These are phyloP conservation scores for Nannizziopsis arthrosporioides DNA, from an alignment of 2,329 filamentous ascomycete genomes.

Conservation along the genomic window DNA sequence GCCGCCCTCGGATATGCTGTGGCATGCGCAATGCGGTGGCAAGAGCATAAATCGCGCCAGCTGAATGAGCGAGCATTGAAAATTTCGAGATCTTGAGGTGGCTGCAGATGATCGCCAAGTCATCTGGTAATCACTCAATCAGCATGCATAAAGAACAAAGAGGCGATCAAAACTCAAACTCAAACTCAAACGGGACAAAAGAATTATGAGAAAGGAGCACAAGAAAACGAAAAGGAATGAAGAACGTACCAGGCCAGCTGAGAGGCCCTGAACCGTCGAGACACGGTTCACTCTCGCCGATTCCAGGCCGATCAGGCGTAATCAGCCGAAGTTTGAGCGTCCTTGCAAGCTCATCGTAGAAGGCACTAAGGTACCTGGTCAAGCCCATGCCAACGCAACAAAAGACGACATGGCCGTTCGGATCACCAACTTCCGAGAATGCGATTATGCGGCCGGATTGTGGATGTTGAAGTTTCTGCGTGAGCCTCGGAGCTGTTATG, in stretches of 20 bases:
- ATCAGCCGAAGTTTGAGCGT: slow-evolving; percentile 83
- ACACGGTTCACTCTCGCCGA: slow-evolving; percentile 82
- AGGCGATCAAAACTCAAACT: slow-evolving; percentile 29
- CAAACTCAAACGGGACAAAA: not conserved
- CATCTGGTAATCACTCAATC: slow-evolving; percentile 39
- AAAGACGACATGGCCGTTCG: slow-evolving; percentile 81
- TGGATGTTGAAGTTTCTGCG: slow-evolving; percentile 76
- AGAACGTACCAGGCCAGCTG: slow-evolving; percentile 72
- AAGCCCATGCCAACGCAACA: slow-evolving; percentile 97
- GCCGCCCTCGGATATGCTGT: slow-evolving; percentile 84
- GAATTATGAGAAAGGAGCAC: not conserved
- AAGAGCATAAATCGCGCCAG: slow-evolving; percentile 93
- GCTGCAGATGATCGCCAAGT: slow-evolving; percentile 90
- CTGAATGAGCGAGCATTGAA: slow-evolving; percentile 89
- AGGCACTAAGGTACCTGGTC: slow-evolving; percentile 88
- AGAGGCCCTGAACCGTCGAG: slow-evolving; percentile 71
- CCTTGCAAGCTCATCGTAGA: slow-evolving; percentile 88
- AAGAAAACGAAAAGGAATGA: not conserved
- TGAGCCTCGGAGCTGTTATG: slow-evolving; percentile 68
- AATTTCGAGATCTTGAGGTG: slow-evolving; percentile 88
- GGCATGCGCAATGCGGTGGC: slow-evolving; percentile 92
- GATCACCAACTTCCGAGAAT: slow-evolving; percentile 92
- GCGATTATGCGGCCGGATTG: slow-evolving; percentile 79
- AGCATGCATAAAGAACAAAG: slow-evolving; percentile 4
- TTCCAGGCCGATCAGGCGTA: slow-evolving; percentile 84